Base-by-base conservation (phyloP, 768 basidiomycete genomes). In the Pholiota microspora region DNA sequence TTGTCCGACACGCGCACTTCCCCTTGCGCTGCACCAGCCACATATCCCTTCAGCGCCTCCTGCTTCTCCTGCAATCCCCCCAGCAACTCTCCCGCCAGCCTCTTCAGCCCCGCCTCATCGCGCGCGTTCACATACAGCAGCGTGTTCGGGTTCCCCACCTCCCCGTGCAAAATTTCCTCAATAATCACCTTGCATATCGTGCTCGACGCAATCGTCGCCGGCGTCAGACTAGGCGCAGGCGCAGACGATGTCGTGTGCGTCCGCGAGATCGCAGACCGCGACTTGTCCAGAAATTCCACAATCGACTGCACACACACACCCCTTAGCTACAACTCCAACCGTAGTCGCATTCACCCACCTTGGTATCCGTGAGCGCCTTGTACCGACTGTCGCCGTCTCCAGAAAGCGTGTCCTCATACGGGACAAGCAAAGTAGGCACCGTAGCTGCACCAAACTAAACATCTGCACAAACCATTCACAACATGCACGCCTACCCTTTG, bases 391-490 rank as follows among this genome's bases (percentile, higher is more conserved):
- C 89, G 23, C 84, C 77, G 15, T 86, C 89, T 2, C 79, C 73
- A 0, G 78, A 70, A 7, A 93, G 77, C 3, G 90, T 88, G 59
- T 88, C 85, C 59, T 84, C 72, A 9, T 92, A 74, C 0, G 93
- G 93, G n/a, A 94, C 93, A 24, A 94, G 84, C 48, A 94, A 72
- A 2, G 88, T 89, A 9, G 93, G 93, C 3, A 94, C 80, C 21
- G 86, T 89, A 6, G 83, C 90, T 92, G 60, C 51, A 18, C 34
- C 34, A 35, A 15, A 29, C 42, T 38, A 27, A 36, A 55, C 24
- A 31, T 21, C n/a, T n/a, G n/a, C n/a, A n/a, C n/a, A n/a, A n/a
- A n/a, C n/a, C n/a, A n/a, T n/a, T n/a, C n/a, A n/a, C n/a, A n/a
- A n/a, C n/a, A n/a, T n/a, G n/a, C n/a, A n/a, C n/a, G n/a, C n/a